These are phyloP conservation scores for Entomortierella beljakovae DNA, from an alignment of 192 early-diverging fungal species.

Conservation along the genomic window DNA sequence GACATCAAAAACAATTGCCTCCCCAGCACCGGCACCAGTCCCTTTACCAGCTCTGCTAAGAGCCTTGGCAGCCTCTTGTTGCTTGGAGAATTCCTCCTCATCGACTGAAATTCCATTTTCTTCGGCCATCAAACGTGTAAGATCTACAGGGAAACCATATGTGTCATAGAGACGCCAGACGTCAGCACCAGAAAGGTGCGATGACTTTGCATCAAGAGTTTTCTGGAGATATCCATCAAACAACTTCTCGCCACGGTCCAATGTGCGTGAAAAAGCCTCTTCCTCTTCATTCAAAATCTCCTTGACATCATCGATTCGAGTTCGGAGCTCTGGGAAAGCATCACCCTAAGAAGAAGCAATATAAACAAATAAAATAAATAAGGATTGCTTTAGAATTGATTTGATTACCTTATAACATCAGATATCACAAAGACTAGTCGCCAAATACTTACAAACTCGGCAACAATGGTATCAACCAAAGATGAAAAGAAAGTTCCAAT, in stretches of 20 bases:
- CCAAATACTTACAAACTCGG: conserved; percentile 78
- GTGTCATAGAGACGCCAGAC: conserved; percentile 99
- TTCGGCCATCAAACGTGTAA: conserved; percentile 98
- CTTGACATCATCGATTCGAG: conserved; percentile 86
- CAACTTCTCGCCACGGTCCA: conserved; percentile 96
- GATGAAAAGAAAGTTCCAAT: conserved; percentile 95
- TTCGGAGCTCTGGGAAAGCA: conserved; percentile 90
- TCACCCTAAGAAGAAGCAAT: conserved; percentile 66
- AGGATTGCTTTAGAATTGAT: neutral
- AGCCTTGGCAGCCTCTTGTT: conserved; percentile 83
- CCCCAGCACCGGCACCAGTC: conserved; percentile 62
- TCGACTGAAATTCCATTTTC: conserved; percentile 89
- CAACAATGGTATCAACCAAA: conserved; percentile 92
- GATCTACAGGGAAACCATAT: conserved; percentile 98
- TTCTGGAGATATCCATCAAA: conserved; percentile 83
- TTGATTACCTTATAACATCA: no score
- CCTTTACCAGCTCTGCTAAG: conserved; percentile 70
- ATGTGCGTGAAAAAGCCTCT: conserved; percentile 91
- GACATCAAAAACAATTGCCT: conserved; percentile 85
- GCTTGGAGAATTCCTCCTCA: conserved; percentile 83
- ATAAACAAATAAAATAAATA: conserved; percentile 1
- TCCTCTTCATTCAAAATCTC: conserved; percentile 98
- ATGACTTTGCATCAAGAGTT: conserved; percentile 71
- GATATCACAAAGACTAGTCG: no score
- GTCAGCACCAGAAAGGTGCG: conserved; percentile 82